Evolutionary conservation across 2,329 filamentous ascomycete species (phyloP).

Genomic region (Cylindrodendrum hubeiense): DNA sequence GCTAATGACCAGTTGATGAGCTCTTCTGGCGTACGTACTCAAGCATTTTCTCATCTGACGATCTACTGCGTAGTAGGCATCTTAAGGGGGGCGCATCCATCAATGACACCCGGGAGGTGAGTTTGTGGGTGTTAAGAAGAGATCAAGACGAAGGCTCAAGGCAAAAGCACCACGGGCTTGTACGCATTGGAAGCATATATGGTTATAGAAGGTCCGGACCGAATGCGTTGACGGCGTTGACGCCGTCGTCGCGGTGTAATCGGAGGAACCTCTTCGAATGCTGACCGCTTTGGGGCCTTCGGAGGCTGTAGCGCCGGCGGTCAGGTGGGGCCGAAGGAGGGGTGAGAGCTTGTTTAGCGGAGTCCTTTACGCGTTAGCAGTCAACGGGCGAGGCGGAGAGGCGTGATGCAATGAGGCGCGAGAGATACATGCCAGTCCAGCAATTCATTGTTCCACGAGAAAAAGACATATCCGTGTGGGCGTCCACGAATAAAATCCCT

Average conservation of each 20-base stretch:
- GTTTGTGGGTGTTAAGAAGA: too few relatives aligned
- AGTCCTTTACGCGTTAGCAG: neutral
- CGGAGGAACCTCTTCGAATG: neutral
- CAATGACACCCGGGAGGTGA: too few relatives aligned
- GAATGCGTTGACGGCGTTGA: neutral
- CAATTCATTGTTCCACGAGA: neutral
- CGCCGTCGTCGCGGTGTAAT: too few relatives aligned
- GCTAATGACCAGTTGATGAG: neutral
- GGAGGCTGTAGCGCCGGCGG: slow-evolving; percentile 23
- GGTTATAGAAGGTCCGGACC: neutral
- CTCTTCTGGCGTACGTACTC: neutral
- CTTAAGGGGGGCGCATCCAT: neutral
- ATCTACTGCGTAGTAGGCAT: too few relatives aligned
- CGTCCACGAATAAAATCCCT: neutral
- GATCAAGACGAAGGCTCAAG: too few relatives aligned
- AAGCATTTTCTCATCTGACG: neutral
- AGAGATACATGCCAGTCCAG: neutral
- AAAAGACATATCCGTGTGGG: neutral
- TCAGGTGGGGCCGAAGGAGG: slow-evolving; percentile 23
- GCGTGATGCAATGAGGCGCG: neutral
- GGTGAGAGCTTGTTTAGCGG: slow-evolving; percentile 23
- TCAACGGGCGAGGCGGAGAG: neutral
- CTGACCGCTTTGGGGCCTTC: slow-evolving; percentile 15
- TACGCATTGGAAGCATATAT: too few relatives aligned
- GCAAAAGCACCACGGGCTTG: too few relatives aligned